Percentiles rank a stretch among this genome's conserved stretches.
Conservation (phyloP, 2,329 filamentous ascomycete species). For the Reticulascus tulasneorum region DNA sequence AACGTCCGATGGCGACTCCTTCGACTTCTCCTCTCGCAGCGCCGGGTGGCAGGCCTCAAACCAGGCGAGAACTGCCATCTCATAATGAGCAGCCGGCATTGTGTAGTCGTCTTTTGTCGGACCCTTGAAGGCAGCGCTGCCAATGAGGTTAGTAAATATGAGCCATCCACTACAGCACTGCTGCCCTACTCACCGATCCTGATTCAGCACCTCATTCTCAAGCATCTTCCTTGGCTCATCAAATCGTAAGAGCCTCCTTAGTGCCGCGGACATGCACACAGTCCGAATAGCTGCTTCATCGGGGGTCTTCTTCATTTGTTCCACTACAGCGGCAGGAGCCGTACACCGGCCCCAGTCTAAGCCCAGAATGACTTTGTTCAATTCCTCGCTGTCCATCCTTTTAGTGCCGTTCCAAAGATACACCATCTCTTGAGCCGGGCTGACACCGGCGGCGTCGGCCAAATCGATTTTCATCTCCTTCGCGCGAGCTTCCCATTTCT, state of each 20-base stretch:
- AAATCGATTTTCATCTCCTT: conserved; percentile 64
- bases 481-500: conserved; percentile 81
- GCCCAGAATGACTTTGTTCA: conserved; percentile 59
- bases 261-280: conserved; percentile 62
- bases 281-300: conserved; percentile 63
- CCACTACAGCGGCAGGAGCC: conserved; percentile 32
- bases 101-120: conserved; percentile 65
- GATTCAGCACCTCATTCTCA: conserved; percentile 57
- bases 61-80: conserved; percentile 82
- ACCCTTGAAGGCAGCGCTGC: conserved; percentile 54
- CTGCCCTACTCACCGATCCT: conserved; percentile 51
- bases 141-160: not conserved
- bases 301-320: conserved; percentile 45
- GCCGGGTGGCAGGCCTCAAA: conserved; percentile 51
- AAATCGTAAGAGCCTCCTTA: conserved; percentile 59
- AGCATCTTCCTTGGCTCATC: conserved; percentile 64
- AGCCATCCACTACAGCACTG: not conserved
- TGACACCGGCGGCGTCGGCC: conserved; percentile 75
- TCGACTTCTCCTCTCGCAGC: conserved; percentile 15
- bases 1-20: conserved; percentile 28
- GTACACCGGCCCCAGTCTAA: conserved; percentile 64
- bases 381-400: conserved; percentile 65
- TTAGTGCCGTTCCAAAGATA: conserved; percentile 91
- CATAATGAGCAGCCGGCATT: conserved; percentile 74
- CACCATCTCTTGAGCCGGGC: conserved; percentile 84